These are phyloP conservation scores for Penicillium dipodomyicola DNA, from an alignment of 495 filamentous ascomycete species.

Conservation along the genomic window DNA sequence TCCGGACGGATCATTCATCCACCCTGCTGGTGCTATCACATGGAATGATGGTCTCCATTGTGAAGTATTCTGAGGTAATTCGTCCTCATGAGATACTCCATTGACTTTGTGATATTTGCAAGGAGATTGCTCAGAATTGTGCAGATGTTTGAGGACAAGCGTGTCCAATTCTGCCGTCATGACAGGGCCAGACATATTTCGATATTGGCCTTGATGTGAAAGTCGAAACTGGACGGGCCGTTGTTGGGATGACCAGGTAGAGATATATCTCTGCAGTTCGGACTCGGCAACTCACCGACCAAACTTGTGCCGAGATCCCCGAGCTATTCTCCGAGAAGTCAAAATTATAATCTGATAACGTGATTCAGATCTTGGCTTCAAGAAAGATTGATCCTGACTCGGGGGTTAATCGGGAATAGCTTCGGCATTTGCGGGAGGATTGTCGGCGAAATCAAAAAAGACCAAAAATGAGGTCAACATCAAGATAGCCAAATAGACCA, in stretches of 20 bases:
- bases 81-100: background rate
- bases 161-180: background rate
- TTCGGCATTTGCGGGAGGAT: slow-evolving; percentile 21
- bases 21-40: slow-evolving; percentile 52
- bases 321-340: background rate
- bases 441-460: slow-evolving; percentile 23
- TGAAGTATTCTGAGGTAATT: background rate
- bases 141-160: background rate
- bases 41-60: slow-evolving; percentile 52
- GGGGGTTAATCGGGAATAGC: slow-evolving; percentile 20
- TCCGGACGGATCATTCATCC: slow-evolving; percentile 59
- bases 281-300: background rate
- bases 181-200: background rate
- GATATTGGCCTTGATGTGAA: background rate
- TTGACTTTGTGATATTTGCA: background rate
- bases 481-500: no score
- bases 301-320: background rate
- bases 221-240: background rate
- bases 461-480: no score
- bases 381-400: background rate
- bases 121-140: background rate
- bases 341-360: background rate
- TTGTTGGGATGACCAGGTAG: background rate
- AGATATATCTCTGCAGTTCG: background rate
- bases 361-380: background rate